Base-by-base conservation (phyloP, 2,329 filamentous ascomycete genomes). In the Fusarium fujikuroi region DNA sequence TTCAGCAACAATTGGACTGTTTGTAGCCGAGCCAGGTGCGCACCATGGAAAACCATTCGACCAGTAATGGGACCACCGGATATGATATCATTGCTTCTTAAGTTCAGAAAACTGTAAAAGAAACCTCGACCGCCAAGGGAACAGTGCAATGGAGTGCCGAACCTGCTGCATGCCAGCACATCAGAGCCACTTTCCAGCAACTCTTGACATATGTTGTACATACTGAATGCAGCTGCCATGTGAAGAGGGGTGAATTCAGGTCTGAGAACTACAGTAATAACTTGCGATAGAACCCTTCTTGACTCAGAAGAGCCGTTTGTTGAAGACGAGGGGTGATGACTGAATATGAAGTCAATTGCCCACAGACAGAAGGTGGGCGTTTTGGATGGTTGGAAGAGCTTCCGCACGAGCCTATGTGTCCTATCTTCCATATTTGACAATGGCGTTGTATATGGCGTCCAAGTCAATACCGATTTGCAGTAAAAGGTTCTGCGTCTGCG, bases 381-480 rank as follows among this genome's bases (percentile, higher is more conserved):
- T 23, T 57, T 46, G 30, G 4, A 36, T 9, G 39, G 39, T 5
- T 46, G 39, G 0, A 44, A 25, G 12, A 57, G 36, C 12, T 57
- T 32, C 9, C 16, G 9, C 5, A 34, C 16, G 16, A 57, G 53
- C 16, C 12, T 15, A 18, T 7, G 2, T 19, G 30, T 19, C 9
- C 2, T 3, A 15, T 5, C 1, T 19, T 3, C 30, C 2, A 25
- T 36, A 0, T 15, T 19, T 19, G n/a, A 16, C 7, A 16, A 5
- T 21, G 5, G 7, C 4, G 9, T n/a, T 14, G 9, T 3, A 18
- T 46, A 9, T 16, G 25, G 10, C 2, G 16, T 19, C 47, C n/a
- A 52, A 19, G 5, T 6, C 0, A 25, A 9, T 21, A 15, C 49
- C 19, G 49, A 36, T 36, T 52, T 23, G 7, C 11, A 5, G 39